Evolutionary conservation across 2,329 filamentous ascomycete genomes (phyloP), one percentile per base, ranked within the genome.

Genomic region (Lachnellula suecica): DNA sequence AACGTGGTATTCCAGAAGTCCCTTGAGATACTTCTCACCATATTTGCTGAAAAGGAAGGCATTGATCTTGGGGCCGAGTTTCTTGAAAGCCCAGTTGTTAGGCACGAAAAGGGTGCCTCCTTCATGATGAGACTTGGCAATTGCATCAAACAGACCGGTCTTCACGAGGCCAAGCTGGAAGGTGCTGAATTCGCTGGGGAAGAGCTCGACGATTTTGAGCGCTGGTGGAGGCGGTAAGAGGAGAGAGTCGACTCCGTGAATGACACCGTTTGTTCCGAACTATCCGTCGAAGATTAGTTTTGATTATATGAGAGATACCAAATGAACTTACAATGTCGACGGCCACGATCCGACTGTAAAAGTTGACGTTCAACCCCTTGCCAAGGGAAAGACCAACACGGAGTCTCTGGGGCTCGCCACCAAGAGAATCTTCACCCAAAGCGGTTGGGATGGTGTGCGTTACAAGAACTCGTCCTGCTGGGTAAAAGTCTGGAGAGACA

Each of bases 101-200:
- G 92, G 91, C 0, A 88, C 88, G 63, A 96, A 95, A 55, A 94
- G 67, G 2, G 91, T 96, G 35, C 84, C 83, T 31, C 90, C 90
- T 2, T 74, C 31, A 73, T 73, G 49, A 71, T 69, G 63, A 59
- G 78, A 74, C 60, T 80, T 75, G 49, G 86, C 74, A 52, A 87
- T 72, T 45, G 77, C 78, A 11, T 84, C 72, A 49, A 79, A 77
- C 1, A 97, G 79, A 8, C 87, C 84, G 0, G 90, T 93, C 74
- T 88, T 90, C 49, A 79, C 74, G 24, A 91, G 83, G 4, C 82
- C 92, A 7, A 92, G 80, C 47, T 87, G 78, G 1, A 95, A 80
- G 0, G 91, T 96, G 59, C 85, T 90, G 76, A 96, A 96, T 56
- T 85, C 78, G 43, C 75, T 71, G 0, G 91, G 91, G 34, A 86